Evolutionary conservation across 805 yeast species (phyloP).

Genomic region (Hanseniaspora lachancei): DNA sequence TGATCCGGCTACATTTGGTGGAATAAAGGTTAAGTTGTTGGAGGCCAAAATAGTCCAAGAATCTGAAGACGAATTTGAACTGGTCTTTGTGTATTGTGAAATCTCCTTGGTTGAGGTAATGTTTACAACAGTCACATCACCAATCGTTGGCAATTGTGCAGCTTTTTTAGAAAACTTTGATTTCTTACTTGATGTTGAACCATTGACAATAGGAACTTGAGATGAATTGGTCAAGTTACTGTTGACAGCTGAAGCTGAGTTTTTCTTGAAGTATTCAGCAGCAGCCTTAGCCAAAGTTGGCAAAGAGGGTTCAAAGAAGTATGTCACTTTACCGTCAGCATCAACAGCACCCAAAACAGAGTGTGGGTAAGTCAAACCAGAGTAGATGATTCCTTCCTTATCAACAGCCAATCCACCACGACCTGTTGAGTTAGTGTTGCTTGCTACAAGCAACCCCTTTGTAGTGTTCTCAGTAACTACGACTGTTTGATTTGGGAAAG

Average conservation of each 20-base stretch:
- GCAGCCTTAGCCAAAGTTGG: slow-evolving; percentile 14
- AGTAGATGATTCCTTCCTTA: slow-evolving; percentile 19
- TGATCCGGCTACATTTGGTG: slow-evolving; percentile 14
- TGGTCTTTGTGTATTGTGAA: background rate
- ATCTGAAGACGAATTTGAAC: slow-evolving; percentile 1
- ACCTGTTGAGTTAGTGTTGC: slow-evolving; percentile 15
- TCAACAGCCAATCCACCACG: slow-evolving; percentile 22
- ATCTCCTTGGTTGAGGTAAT: background rate
- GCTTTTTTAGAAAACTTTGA: background rate
- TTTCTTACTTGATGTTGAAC: slow-evolving; percentile 14
- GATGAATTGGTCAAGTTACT: background rate
- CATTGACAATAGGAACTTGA: background rate
- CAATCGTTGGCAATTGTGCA: background rate
- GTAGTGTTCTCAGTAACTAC: slow-evolving; percentile 19
- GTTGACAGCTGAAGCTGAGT: background rate
- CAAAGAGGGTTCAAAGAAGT: slow-evolving; percentile 21
- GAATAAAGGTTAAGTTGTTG: slow-evolving; percentile 15
- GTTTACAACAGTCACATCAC: background rate
- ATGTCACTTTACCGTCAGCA: slow-evolving; percentile 16
- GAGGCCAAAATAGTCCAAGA: slow-evolving; percentile 17
- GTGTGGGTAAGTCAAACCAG: slow-evolving; percentile 22
- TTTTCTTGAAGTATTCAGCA: background rate
- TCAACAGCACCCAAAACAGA: slow-evolving; percentile 22
- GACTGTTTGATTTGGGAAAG: slow-evolving; percentile 19
- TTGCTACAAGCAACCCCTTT: slow-evolving; percentile 20